Base-by-base conservation (phyloP, 116 monocot genomes). In the Phalaenopsis hybrid region DNA sequence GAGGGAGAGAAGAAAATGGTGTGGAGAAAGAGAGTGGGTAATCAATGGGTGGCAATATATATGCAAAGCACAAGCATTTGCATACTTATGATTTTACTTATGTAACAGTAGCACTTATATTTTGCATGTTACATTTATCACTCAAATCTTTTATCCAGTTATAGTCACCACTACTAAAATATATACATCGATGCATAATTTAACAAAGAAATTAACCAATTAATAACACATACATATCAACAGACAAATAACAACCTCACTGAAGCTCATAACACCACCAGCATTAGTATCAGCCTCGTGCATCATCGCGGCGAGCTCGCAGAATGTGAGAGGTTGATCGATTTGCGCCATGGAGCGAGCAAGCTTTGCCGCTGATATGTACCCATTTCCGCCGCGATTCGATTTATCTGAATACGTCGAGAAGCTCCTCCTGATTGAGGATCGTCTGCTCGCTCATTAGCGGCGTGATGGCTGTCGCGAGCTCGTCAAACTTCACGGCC, bases 301-400 rank as follows among this genome's bases (percentile, higher is more conserved):
- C 79, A 84, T 84, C 84, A 84, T 79, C 17, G 79, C 79, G 45
- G 55, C 79, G 59, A 84, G 79, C 74, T 84, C 84, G 31, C 9
- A 15, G 79, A 84, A 84, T 45, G 70, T 59, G 57, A 84, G 78
- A 15, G 83, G 84, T n/a, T n/a, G n/a, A n/a, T n/a, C n/a, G n/a
- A n/a, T 84, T 10, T 13, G n/a, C 25, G 84, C 84, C 84, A 84
- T 84, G 79, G 84, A 52, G 8, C 84, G 72, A 0, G 84, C 84
- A 11, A 84, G 84, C 84, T 84, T 79, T 16, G 84, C 84, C 2
- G 84, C 84, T 8, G 79, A 84, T 69, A 84, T 84, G 79, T 79
- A 84, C 9, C 84, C 84, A 67, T 79, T 84, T 58, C 84, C 84
- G 44, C 79, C 84, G 10, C 84, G 79, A 55, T 84, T 79, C n/a